Evolutionary conservation across 164 flowering plant species (phyloP).

Genomic region (Aristolochia contorta): DNA sequence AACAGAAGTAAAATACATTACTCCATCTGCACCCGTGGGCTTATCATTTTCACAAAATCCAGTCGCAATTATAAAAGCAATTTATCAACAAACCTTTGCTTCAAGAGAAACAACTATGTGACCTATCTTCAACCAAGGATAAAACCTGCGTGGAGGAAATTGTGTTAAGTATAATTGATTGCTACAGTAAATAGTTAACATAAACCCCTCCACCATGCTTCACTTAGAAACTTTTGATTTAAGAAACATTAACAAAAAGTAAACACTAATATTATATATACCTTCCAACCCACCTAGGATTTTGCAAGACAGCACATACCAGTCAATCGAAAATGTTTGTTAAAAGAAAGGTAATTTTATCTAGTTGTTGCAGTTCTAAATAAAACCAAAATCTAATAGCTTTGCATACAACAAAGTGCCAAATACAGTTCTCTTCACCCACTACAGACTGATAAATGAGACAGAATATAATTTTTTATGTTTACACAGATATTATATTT

Average conservation of each 20-base stretch:
- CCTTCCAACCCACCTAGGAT: neutral
- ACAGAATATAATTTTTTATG: too few species aligned
- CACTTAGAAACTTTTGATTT: neutral
- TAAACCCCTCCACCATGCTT: neutral
- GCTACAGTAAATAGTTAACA: neutral
- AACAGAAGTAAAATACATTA: neutral
- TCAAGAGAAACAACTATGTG: conserved; percentile 46
- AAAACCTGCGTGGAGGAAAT: conserved; percentile 34
- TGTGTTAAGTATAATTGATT: too few species aligned
- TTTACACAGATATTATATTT: too few species aligned
- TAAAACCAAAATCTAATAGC: too few species aligned
- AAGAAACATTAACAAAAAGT: neutral
- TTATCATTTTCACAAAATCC: neutral
- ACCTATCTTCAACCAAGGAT: conserved; percentile 55
- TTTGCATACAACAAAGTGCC: too few species aligned
- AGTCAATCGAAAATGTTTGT: too few species aligned
- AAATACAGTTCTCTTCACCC: too few species aligned
- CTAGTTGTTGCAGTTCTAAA: too few species aligned
- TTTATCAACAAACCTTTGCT: conserved; percentile 39
- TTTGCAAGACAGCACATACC: too few species aligned
- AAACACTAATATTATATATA: neutral
- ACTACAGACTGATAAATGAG: too few species aligned
- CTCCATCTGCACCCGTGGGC: neutral
- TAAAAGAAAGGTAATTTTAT: too few species aligned
- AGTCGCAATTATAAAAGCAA: too few species aligned